Conservation (phyloP, 2,329 filamentous ascomycete genomes). For the Fusarium illudens region DNA sequence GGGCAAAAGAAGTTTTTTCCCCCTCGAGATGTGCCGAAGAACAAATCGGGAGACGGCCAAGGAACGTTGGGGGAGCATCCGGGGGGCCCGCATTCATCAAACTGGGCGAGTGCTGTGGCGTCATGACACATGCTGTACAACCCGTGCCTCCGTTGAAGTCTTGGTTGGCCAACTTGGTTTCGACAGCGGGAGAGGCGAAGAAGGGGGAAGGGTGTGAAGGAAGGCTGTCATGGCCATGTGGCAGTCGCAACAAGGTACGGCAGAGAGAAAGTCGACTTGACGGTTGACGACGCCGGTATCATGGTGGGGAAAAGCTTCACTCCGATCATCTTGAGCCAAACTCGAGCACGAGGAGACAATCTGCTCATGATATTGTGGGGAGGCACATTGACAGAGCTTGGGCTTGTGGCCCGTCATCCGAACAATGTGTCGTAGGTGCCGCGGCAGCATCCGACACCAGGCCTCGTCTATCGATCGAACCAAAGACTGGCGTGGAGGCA, state of each 20-base stretch:
- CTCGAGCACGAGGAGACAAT: neutral
- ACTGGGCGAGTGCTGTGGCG: constrained; percentile 24
- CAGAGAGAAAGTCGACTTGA: constrained; percentile 9
- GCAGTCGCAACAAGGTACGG: constrained; percentile 14
- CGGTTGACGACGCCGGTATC: neutral
- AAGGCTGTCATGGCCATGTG: constrained; percentile 28
- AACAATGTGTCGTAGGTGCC: constrained; percentile 7
- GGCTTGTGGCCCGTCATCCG: constrained; percentile 13
- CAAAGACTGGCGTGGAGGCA: constrained; percentile 12
- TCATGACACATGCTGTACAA: constrained; percentile 36
- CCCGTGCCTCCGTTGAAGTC: constrained; percentile 8
- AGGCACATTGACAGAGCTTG: constrained; percentile 2
- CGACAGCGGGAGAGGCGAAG: constrained; percentile 21
- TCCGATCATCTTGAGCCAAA: neutral
- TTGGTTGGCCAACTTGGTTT: constrained; percentile 10
- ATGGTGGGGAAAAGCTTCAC: constrained; percentile 5
- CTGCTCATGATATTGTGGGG: constrained; percentile 5
- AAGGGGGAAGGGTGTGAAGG: constrained; percentile 11
- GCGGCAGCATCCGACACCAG: constrained; percentile 16
- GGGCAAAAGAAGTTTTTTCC: constrained; percentile 18
- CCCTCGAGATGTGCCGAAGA: constrained; percentile 31
- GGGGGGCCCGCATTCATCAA: constrained; percentile 13
- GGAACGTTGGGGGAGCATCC: constrained; percentile 9
- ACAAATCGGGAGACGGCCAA: constrained; percentile 24
- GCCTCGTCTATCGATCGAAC: constrained; percentile 10